Evolutionary conservation across 1,284 basidiomycete species (phyloP).

Genomic region (Xanthoconium separans): DNA sequence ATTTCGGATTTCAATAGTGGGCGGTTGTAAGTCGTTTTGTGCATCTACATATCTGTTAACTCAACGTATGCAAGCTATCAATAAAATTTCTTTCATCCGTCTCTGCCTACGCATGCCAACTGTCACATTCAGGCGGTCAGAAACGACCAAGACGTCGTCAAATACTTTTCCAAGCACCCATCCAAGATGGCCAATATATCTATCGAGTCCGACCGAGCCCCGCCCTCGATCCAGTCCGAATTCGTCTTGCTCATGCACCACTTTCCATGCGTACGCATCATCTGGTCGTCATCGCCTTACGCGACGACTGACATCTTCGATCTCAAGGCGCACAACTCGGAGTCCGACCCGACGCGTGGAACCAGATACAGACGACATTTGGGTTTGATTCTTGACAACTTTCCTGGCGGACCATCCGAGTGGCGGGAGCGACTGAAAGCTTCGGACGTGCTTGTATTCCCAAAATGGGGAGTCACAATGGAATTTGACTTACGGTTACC

Average conservation of each 20-base stretch:
- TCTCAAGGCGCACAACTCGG: slow-evolving; percentile 80
- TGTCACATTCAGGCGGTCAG: slow-evolving; percentile 45
- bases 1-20: slow-evolving; percentile 92
- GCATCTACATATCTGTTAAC: background rate
- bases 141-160: slow-evolving; percentile 62
- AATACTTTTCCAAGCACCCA: slow-evolving; percentile 51
- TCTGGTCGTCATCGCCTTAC: slow-evolving; percentile 97
- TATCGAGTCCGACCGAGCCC: slow-evolving; percentile 40
- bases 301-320: slow-evolving; percentile 94
- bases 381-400: slow-evolving; percentile 6
- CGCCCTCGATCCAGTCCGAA: slow-evolving; percentile 77
- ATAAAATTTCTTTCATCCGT: too few relatives aligned
- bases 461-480: too few relatives aligned
- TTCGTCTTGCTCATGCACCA: slow-evolving; percentile 86
- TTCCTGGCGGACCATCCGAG: background rate
- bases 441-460: too few relatives aligned
- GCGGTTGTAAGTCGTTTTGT: slow-evolving; percentile 65
- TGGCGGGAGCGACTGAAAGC: too few relatives aligned
- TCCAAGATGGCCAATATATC: slow-evolving; percentile 49
- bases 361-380: slow-evolving; percentile 8
- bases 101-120: slow-evolving; percentile 1
- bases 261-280: slow-evolving; percentile 89
- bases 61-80: slow-evolving; percentile 32
- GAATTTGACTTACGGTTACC: too few relatives aligned
- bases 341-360: slow-evolving; percentile 66